A percentile compares a stretch with the other conserved stretches of the same genome.
These are phyloP conservation scores for Mycena rosella DNA, from an alignment of 768 basidiomycete genomes.

Conservation along the genomic window DNA sequence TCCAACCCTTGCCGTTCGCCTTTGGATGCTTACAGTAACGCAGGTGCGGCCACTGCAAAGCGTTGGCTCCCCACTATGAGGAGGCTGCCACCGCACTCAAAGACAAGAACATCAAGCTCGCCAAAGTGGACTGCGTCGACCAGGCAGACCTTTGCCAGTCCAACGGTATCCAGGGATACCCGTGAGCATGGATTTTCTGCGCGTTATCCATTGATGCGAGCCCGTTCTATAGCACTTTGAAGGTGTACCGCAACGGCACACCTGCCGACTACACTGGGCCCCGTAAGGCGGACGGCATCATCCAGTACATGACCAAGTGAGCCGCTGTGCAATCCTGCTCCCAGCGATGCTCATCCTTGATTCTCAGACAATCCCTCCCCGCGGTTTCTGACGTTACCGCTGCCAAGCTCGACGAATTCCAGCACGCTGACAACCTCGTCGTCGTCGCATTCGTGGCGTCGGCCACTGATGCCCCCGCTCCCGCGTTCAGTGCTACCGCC, in stretches of 20 bases:
- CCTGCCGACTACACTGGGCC: constrained; percentile 87
- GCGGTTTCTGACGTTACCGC: constrained; percentile 88
- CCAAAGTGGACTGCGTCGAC: constrained; percentile 98
- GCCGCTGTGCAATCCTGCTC: constrained; percentile 40
- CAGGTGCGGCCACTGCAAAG: constrained; percentile 97
- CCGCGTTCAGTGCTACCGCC: constrained; percentile 85
- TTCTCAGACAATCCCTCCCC: constrained; percentile 85
- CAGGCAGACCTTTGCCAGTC: constrained; percentile 91
- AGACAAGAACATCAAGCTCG: constrained; percentile 89
- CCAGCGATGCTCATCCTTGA: constrained; percentile 21
- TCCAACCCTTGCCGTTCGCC: constrained; percentile 12
- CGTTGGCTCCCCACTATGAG: constrained; percentile 93
- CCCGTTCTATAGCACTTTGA: constrained; percentile 73
- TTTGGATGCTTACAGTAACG: background rate
- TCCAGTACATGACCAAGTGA: constrained; percentile 97
- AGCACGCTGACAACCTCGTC: constrained; percentile 90
- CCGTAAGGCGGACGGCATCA: constrained; percentile 94
- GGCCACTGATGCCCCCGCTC: constrained; percentile 74
- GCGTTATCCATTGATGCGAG: background rate
- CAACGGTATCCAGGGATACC: constrained; percentile 94
- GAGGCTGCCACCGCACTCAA: constrained; percentile 95
- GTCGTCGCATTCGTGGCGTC: constrained; percentile 86
- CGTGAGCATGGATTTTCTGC: constrained; percentile 64
- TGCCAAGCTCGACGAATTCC: constrained; percentile 87
- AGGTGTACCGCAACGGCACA: constrained; percentile 91